Conservation (phyloP, 192 early-diverging fungal species). For the Coemansia sp. region DNA sequence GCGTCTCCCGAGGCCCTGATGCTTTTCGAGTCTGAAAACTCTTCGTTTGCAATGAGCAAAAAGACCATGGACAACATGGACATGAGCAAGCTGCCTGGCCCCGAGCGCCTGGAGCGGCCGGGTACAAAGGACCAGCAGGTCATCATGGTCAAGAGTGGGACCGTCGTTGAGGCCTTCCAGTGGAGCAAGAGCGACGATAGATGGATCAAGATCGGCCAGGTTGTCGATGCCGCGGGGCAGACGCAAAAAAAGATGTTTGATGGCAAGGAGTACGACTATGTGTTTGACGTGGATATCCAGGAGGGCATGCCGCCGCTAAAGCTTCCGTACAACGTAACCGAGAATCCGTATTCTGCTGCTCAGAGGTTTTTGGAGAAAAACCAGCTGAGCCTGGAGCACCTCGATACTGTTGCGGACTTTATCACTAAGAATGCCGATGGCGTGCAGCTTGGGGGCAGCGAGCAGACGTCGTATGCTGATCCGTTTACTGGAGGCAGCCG, state of each 20-base stretch:
- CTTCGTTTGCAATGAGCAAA: conserved; percentile 46
- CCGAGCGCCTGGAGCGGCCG: conserved; percentile 66
- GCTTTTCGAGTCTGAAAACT: conserved; percentile 47
- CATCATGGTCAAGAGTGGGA: conserved; percentile 78
- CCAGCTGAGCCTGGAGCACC: conserved; percentile 74
- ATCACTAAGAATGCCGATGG: conserved; percentile 80
- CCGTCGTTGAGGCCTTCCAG: conserved; percentile 82
- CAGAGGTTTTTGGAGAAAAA: conserved; percentile 84
- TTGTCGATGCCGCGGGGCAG: conserved; percentile 83
- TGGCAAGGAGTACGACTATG: conserved; percentile 93
- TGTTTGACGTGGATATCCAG: conserved; percentile 95
- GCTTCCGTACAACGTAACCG: conserved; percentile 87
- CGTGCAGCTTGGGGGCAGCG: conserved; percentile 28
- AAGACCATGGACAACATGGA: conserved; percentile 73
- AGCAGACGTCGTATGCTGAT: conserved; percentile 12
- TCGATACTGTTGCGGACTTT: conserved; percentile 95
- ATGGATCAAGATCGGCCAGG: conserved; percentile 91
- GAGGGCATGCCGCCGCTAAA: conserved; percentile 79
- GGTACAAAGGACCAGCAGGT: conserved; percentile 79
- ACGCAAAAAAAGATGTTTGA: conserved; percentile 74
- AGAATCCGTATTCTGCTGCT: conserved; percentile 92
- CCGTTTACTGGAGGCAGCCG: conserved; percentile 56
- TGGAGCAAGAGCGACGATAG: conserved; percentile 60
- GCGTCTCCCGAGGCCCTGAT: conserved; percentile 53
- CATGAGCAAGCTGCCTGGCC: conserved; percentile 72